Conservation (phyloP, 345 rosid species). For the Hypericum androsaemum region DNA sequence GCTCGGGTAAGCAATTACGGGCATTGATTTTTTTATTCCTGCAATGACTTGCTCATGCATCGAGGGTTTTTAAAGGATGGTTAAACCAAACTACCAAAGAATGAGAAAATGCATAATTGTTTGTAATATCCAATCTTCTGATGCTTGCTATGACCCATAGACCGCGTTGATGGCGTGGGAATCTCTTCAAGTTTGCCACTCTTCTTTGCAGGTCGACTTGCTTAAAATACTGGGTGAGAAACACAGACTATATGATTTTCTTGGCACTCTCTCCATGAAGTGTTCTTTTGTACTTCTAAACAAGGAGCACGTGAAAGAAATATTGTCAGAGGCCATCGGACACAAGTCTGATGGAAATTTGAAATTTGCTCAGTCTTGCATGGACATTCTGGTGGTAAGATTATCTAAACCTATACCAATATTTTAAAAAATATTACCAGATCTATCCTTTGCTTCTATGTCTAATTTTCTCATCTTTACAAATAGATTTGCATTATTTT, state of each 20-base stretch:
- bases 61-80: too few relatives aligned
- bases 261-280: slow-evolving; percentile 68
- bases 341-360: slow-evolving; percentile 58
- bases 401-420: neutral
- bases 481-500: too few relatives aligned
- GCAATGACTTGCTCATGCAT: too few relatives aligned
- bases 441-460: too few relatives aligned
- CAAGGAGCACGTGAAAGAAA: slow-evolving; percentile 83
- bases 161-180: neutral
- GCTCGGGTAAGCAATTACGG: slow-evolving; percentile 47
- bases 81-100: too few relatives aligned
- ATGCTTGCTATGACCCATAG: neutral
- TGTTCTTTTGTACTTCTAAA: slow-evolving; percentile 77
- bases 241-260: slow-evolving; percentile 77
- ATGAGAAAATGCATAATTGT: too few relatives aligned
- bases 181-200: neutral
- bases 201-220: slow-evolving; percentile 68
- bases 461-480: too few relatives aligned
- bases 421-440: neutral
- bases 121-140: too few relatives aligned
- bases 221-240: slow-evolving; percentile 83
- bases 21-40: too few relatives aligned
- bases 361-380: slow-evolving; percentile 48
- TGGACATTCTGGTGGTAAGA: slow-evolving; percentile 89
- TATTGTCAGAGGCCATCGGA: slow-evolving; percentile 47